Evolutionary conservation across 805 yeast species (phyloP), one percentile per base, ranked within the genome.

Genomic region (Saccharomycopsis microspora): DNA sequence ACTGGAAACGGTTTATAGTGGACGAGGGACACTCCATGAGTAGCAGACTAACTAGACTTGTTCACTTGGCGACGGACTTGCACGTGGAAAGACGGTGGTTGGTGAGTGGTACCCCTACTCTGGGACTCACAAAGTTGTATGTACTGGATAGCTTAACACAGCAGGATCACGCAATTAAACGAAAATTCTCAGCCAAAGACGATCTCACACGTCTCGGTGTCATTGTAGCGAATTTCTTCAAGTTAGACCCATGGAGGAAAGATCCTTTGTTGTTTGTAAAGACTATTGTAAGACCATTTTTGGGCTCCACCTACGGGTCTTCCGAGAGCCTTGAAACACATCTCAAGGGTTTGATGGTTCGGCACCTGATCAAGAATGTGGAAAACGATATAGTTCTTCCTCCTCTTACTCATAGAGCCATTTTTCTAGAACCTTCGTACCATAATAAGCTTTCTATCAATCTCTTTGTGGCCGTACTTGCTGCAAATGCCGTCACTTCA

Each of bases 51-150:
- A 69, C 84, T 0, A 65, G 74, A 44, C 69, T 75, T 0, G 79
- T 75, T 5, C 57, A 61, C 5, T 57, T 76, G 34, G 77, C 84
- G 19, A 67, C 66, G 34, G 62, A 65, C 28, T 57, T 82, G 42
- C 59, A 62, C 43, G 74, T 75, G 5, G 89, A 82, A 56, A 67
- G 86, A 44, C 69, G 75, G 51, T 82, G 89, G 89, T 78, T 80
- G 0, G 85, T 82, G 1, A 77, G 84, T 0, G 88, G 89, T 32
- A 82, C 89, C 0, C 88, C 88, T 4, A 81, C 87, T 0, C 71
- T 83, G 0, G 89, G 89, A 0, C 63, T 82, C 45, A 79, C 87
- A 0, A 71, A 70, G 41, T 57, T 78, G 5, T 74, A 76, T 53
- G 71, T 80, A 67, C 67, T 67, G 45, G 69, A 69, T 45, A 58